Conservation (phyloP, 108 stramenopile species). For the Nitzschia sp. region DNA sequence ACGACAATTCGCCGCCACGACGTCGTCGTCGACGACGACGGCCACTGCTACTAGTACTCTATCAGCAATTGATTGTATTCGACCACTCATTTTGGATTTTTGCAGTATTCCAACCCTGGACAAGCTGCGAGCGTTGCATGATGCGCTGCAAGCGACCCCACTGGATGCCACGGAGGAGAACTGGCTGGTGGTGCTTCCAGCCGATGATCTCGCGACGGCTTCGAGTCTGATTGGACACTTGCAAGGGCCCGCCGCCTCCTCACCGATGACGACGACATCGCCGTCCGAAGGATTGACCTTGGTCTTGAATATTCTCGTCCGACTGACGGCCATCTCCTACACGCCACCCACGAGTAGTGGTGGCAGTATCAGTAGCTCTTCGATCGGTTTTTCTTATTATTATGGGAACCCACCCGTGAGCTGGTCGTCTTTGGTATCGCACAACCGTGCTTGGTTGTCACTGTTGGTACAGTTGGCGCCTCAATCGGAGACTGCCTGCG, state of each 20-base stretch:
- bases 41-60: too few species aligned
- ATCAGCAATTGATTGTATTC: background rate
- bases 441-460: constrained; percentile 6
- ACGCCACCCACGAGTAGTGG: background rate
- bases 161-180: background rate
- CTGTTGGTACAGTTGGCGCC: constrained; percentile 15
- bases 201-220: background rate
- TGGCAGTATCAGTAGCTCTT: background rate
- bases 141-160: constrained; percentile 1
- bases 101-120: background rate
- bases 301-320: constrained; percentile 2
- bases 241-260: background rate
- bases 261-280: too few species aligned
- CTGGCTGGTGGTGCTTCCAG: background rate
- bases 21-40: background rate
- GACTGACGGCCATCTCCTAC: constrained; percentile 15
- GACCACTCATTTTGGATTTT: background rate
- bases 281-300: background rate
- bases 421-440: constrained; percentile 20
- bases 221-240: constrained; percentile 1
- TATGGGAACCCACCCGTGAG: constrained; percentile 21
- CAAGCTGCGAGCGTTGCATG: background rate
- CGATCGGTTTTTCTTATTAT: background rate
- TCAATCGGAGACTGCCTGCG: constrained; percentile 14
- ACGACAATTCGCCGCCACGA: background rate